Percentiles rank a stretch among this genome's conserved stretches.
phyloP scores from a whole-genome alignment of 2,329 filamentous ascomycete species.

The Chrysoporthe austroafricana region DNA sequence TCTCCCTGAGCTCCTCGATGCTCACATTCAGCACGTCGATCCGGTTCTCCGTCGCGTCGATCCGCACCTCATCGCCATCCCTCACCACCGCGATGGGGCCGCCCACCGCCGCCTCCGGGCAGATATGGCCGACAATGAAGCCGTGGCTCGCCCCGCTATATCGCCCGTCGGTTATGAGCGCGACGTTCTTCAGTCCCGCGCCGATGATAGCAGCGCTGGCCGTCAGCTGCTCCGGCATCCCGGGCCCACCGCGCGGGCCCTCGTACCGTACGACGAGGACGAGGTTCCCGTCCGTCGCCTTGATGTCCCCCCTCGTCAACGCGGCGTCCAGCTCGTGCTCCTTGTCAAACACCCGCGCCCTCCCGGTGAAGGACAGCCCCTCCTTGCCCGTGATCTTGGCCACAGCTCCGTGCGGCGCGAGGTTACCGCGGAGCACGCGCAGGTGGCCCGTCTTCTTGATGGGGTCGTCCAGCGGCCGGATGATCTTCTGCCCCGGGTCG shows the following conservation, averaged over 20 bases:
- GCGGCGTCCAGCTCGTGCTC: constrained; percentile 80
- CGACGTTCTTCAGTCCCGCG: constrained; percentile 77
- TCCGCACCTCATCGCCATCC: constrained; percentile 79
- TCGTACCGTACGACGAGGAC: constrained; percentile 93
- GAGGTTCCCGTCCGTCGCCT: constrained; percentile 84
- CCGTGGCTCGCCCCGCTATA: constrained; percentile 84
- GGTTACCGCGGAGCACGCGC: constrained; percentile 82
- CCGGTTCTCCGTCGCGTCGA: constrained; percentile 77
- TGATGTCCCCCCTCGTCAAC: constrained; percentile 76
- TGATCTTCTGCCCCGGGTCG: constrained; percentile 78
- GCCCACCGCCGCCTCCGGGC: constrained; percentile 83
- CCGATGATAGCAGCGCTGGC: constrained; percentile 91
- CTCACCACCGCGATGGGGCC: constrained; percentile 82
- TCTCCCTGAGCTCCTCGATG: constrained; percentile 68
- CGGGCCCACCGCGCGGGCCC: constrained; percentile 88
- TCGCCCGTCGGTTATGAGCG: constrained; percentile 73
- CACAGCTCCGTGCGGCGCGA: constrained; percentile 84
- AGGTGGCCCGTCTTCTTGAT: constrained; percentile 89
- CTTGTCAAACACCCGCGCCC: constrained; percentile 81
- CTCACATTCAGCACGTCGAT: constrained; percentile 70
- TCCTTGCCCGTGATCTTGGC: constrained; percentile 96
- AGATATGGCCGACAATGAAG: constrained; percentile 86
- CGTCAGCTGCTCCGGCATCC: constrained; percentile 95
- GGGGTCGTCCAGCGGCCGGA: constrained; percentile 77
- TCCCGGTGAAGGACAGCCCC: constrained; percentile 78